These are phyloP conservation scores for Medicago lupulina DNA, from an alignment of 306 rosid genomes.

Conservation along the genomic window DNA sequence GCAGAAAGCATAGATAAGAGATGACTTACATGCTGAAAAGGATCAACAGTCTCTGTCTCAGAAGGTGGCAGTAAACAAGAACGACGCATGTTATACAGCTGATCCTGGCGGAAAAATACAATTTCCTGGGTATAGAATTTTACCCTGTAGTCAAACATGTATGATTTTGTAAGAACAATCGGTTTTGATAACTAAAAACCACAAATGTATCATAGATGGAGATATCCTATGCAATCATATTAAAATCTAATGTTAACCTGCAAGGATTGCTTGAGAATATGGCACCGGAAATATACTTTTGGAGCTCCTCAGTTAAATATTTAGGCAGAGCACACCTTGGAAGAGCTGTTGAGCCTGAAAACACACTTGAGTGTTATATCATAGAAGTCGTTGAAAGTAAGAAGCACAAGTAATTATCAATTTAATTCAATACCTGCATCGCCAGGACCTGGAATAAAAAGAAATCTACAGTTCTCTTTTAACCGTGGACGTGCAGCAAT, in stretches of 20 bases:
- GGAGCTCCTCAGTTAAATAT: conserved; percentile 84
- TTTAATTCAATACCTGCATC: conserved; percentile 72
- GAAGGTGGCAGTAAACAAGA: conserved; percentile 89
- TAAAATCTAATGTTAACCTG: conserved; percentile 60
- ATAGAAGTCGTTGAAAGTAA: conserved; percentile 10
- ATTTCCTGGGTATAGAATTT: conserved; percentile 84
- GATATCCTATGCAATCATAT: conserved; percentile 24
- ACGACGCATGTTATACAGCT: conserved; percentile 88
- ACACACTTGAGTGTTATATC: conserved; percentile 27
- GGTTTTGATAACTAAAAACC: conserved; percentile 28
- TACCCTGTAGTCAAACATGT: conserved; percentile 62
- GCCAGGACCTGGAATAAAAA: conserved; percentile 95
- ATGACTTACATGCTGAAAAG: conserved; percentile 78
- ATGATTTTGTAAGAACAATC: conserved; percentile 35
- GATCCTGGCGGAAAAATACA: conserved; percentile 86
- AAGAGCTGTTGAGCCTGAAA: conserved; percentile 76
- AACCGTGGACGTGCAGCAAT: conserved; percentile 76
- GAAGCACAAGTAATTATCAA: conserved; percentile 28
- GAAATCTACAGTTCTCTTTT: conserved; percentile 71
- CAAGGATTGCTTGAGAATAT: conserved; percentile 94
- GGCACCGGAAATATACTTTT: conserved; percentile 74
- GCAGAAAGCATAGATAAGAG: conserved; percentile 24
- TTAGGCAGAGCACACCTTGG: conserved; percentile 84
- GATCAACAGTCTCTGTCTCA: conserved; percentile 73
- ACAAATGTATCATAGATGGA: conserved; percentile 22